These are phyloP conservation scores for Cercospora sp. DNA, from an alignment of 2,329 filamentous ascomycete species.

Conservation along the genomic window DNA sequence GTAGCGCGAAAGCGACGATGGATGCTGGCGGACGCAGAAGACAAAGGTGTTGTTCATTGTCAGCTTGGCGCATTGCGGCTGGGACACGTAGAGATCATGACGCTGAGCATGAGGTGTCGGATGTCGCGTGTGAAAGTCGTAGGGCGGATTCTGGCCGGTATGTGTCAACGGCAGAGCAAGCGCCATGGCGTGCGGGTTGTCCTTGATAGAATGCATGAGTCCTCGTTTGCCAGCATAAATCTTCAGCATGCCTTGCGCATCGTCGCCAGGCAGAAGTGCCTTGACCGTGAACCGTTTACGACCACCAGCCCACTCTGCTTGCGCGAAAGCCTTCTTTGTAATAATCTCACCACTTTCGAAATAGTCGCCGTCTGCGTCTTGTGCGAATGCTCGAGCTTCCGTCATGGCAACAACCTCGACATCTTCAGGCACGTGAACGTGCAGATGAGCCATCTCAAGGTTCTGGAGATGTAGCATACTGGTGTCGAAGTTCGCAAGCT, in stretches of 20 bases:
- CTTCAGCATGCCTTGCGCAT: conserved; percentile 83
- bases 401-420: conserved; percentile 92
- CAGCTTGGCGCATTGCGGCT: conserved; percentile 86
- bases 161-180: conserved; percentile 89
- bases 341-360: conserved; percentile 90
- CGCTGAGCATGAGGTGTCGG: conserved; percentile 97
- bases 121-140: conserved; percentile 89
- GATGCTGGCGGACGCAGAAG: conserved; percentile 91
- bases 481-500: conserved; percentile 88
- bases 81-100: conserved; percentile 94
- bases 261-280: conserved; percentile 84
- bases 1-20: conserved; percentile 58
- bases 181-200: conserved; percentile 89
- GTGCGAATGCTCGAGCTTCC: conserved; percentile 75
- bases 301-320: conserved; percentile 86
- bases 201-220: conserved; percentile 95
- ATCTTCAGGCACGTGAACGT: conserved; percentile 82
- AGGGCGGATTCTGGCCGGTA: conserved; percentile 86
- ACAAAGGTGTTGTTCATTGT: conserved; percentile 97
- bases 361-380: conserved; percentile 83
- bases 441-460: conserved; percentile 88
- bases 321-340: conserved; percentile 81
- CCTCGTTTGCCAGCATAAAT: conserved; percentile 92
- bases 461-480: conserved; percentile 82
- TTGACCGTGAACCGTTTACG: conserved; percentile 92